These are phyloP conservation scores for Cucumis cinereus DNA, from an alignment of 306 rosid species.

Conservation along the genomic window DNA sequence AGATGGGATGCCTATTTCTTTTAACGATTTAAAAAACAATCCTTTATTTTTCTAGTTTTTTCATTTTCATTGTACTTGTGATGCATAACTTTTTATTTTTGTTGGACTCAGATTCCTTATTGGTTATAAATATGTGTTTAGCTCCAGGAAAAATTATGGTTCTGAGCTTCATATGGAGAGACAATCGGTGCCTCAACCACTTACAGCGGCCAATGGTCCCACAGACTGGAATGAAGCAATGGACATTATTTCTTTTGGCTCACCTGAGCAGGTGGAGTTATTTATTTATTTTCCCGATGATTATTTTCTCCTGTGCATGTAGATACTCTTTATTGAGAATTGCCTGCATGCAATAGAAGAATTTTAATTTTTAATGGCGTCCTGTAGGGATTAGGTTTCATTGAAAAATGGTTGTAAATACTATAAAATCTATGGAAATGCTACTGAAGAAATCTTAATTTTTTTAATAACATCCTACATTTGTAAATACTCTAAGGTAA, in stretches of 20 bases:
- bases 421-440: neutral
- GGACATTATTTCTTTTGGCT: slow-evolving; percentile 79
- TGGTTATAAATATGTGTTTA: neutral
- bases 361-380: neutral
- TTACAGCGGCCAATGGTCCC: slow-evolving; percentile 56
- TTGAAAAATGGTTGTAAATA: neutral
- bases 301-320: neutral
- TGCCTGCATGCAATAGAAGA: neutral
- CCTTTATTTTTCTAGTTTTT: neutral
- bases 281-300: neutral
- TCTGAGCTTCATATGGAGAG: slow-evolving; percentile 58
- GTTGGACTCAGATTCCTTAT: neutral
- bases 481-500: neutral
- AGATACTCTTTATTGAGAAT: neutral
- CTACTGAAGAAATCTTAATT: neutral
- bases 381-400: neutral
- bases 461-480: neutral
- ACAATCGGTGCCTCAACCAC: slow-evolving; percentile 39
- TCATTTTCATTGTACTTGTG: neutral
- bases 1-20: neutral
- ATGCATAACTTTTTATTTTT: neutral
- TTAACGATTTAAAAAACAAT: neutral
- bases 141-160: slow-evolving; percentile 53
- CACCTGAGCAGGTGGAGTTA: slow-evolving; percentile 80
- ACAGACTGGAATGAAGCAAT: slow-evolving; percentile 97